phyloP scores from a whole-genome alignment of 352 stramenopile genomes.

The Phytophthora meadii region DNA sequence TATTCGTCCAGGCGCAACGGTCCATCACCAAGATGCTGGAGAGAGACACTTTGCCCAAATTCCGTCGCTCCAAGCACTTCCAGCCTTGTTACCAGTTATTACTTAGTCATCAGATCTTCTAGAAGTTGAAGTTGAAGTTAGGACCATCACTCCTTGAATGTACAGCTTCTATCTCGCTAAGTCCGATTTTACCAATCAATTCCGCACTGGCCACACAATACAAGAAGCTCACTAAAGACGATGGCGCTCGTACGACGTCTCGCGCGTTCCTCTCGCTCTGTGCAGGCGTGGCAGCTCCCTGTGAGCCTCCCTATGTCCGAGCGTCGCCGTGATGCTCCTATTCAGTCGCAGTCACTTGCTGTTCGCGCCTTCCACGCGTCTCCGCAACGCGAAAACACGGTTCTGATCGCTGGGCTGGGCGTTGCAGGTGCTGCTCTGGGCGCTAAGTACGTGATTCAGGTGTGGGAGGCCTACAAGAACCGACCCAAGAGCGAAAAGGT shows the following conservation, averaged over 20 bases:
- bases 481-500: slow-evolving; percentile 68
- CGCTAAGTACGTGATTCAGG: slow-evolving; percentile 83
- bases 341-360: slow-evolving; percentile 16
- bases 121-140: not conserved
- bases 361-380: slow-evolving; percentile 72
- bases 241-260: slow-evolving; percentile 46
- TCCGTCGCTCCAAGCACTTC: slow-evolving; percentile 73
- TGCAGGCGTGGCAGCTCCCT: slow-evolving; percentile 25
- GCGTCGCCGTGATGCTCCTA: not conserved
- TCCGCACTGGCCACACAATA: slow-evolving; percentile 2
- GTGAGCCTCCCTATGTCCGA: not conserved
- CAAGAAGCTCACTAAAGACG: not conserved
- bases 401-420: slow-evolving; percentile 71
- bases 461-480: slow-evolving; percentile 80
- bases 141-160: slow-evolving; percentile 3
- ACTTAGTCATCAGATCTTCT: not conserved
- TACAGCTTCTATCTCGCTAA: not conserved
- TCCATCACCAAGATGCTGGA: slow-evolving; percentile 85
- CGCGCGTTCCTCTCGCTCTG: slow-evolving; percentile 22
- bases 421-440: slow-evolving; percentile 74
- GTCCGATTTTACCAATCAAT: slow-evolving; percentile 8
- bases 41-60: slow-evolving; percentile 77
- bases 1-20: slow-evolving; percentile 64
- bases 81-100: slow-evolving; percentile 50
- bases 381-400: slow-evolving; percentile 61